Base-by-base conservation (phyloP, 2,329 filamentous ascomycete species). In the Penicillium sp. region DNA sequence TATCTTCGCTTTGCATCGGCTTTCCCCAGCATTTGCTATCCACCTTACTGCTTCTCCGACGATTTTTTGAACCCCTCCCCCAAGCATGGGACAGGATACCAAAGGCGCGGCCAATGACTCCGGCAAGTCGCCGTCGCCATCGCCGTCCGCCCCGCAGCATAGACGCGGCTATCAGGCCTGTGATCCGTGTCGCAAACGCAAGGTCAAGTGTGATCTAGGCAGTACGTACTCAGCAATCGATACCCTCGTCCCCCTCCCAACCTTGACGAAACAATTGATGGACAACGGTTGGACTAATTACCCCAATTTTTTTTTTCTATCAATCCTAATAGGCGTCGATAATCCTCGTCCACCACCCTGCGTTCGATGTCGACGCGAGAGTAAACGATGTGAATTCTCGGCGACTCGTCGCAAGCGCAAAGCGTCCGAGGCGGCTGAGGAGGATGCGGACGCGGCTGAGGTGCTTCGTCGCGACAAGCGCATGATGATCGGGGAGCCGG, bases 381-480 rank as follows among this genome's bases (percentile, higher is more conserved):
- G 85, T 73, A 97, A 97, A 69, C 86, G 95, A 62, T 98, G 93
- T 75, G 95, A 86, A 78, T 98, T 98, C 76, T 95, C 90, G 53
- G 88, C 90, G 18, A 97, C 90, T 29, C 81, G 93, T 43, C 84
- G 93, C 65, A 97, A 97, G 82, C 83, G 90, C 66, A 94, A 93
- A 77, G 79, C 79, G 41, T 81, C 73, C 26, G 76, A 74, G 48
- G 70, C 67, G 45, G 67, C 66, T 35, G 55, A 65, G 34, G 54
- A 55, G 9, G 73, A 74, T 7, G 71, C 70, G 28, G 72, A 73
- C 32, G 60, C 66, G 26, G 71, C 74, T 25, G 63, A 62, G 28
- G 59, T 66, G 12, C 63, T 69, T 18, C 66, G 59, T 77, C 57
- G 70, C 49, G 69, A 72, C 54, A 72, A 71, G 57, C 67, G 70